Conservation (phyloP, 345 rosid genomes). For the Sapria himalayana region DNA sequence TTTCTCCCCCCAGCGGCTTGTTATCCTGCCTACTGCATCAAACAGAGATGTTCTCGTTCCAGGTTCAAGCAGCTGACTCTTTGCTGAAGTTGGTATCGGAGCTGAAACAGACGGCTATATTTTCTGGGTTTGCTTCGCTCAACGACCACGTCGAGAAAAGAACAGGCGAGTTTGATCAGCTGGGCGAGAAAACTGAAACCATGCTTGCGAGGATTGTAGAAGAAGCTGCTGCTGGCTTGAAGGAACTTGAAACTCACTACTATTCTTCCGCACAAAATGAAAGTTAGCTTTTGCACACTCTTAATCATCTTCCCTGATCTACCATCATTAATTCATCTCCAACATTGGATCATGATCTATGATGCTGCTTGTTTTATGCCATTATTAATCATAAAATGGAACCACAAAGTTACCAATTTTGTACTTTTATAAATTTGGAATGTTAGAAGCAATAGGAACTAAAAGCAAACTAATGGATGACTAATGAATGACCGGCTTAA, state of each 20-base stretch:
- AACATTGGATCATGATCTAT: too few species aligned
- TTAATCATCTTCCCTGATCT: too few species aligned
- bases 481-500: conserved; percentile 84
- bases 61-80: conserved; percentile 90
- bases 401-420: too few species aligned
- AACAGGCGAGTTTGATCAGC: conserved; percentile 36
- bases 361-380: too few species aligned
- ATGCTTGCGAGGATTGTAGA: conserved; percentile 54
- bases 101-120: conserved; percentile 74
- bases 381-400: too few species aligned
- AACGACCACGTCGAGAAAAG: conserved; percentile 74
- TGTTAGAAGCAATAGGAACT: too few species aligned
- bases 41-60: too few species aligned
- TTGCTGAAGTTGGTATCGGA: conserved; percentile 67
- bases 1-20: neutral
- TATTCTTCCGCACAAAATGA: conserved; percentile 41
- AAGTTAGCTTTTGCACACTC: conserved; percentile 5
- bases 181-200: conserved; percentile 39
- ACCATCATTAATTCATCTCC: too few species aligned
- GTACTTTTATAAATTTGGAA: too few species aligned
- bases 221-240: conserved; percentile 75
- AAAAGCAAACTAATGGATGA: too few species aligned
- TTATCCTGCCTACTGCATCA: too few species aligned
- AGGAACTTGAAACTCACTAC: conserved; percentile 65
- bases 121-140: conserved; percentile 84